Conservation (phyloP, 2,329 filamentous ascomycete genomes). For the Malbranchea zuffiana region DNA sequence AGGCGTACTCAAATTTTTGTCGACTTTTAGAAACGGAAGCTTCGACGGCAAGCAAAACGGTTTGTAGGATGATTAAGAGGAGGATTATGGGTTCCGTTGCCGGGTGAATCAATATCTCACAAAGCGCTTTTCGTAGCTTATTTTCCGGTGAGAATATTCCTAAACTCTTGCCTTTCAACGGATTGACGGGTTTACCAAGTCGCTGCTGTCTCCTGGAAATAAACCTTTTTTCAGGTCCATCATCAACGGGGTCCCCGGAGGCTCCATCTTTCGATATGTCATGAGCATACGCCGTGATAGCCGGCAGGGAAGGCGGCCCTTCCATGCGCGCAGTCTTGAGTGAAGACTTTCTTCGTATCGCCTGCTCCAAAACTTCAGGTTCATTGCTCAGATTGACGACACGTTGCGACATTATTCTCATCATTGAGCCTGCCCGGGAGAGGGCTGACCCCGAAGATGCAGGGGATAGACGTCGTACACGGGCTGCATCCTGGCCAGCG, state of each 20-base stretch:
- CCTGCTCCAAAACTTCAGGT: constrained; percentile 67
- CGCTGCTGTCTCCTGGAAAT: constrained; percentile 21
- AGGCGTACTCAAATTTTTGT: constrained; percentile 62
- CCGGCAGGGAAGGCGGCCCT: constrained; percentile 41
- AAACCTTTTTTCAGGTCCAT: constrained; percentile 28
- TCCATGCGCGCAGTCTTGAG: constrained; percentile 39
- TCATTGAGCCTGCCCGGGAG: constrained; percentile 60
- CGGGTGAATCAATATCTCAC: constrained; percentile 75
- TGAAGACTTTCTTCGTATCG: constrained; percentile 51
- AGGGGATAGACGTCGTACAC: constrained; percentile 48
- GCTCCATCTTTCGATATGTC: constrained; percentile 30
- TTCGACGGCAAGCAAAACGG: constrained; percentile 77
- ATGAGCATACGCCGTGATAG: constrained; percentile 36
- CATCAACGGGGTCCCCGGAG: constrained; percentile 25
- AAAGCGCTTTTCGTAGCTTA: constrained; percentile 59
- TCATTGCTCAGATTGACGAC: constrained; percentile 97
- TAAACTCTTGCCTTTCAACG: constrained; percentile 73
- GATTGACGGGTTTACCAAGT: constrained; percentile 53
- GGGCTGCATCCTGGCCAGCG: constrained; percentile 2
- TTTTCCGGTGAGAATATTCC: constrained; percentile 76
- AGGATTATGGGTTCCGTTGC: constrained; percentile 79
- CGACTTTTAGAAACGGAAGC: constrained; percentile 65
- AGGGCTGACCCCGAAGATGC: constrained; percentile 53
- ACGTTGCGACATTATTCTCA: constrained; percentile 85
- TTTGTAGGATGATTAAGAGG: constrained; percentile 76